Evolutionary conservation across 2,329 filamentous ascomycete genomes (phyloP).

Genomic region (Parastagonospora avenae): DNA sequence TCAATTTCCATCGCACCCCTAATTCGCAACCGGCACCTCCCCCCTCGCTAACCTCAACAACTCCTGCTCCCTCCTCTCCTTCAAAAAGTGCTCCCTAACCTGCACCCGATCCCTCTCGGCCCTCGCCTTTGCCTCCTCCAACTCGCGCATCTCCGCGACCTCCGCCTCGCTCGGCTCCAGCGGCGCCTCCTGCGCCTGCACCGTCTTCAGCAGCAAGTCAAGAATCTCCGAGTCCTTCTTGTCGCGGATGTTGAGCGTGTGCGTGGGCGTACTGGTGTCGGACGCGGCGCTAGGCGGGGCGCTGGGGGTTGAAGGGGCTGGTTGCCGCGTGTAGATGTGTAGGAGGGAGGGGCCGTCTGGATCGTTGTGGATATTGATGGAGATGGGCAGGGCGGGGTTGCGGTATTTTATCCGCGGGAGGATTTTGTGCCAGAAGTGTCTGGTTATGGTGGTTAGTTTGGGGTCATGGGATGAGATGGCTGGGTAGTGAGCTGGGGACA

Average conservation of each 20-base stretch:
- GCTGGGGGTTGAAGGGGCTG: constrained; percentile 15
- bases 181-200: constrained; percentile 57
- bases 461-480: not conserved
- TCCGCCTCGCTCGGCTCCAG: constrained; percentile 67
- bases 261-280: constrained; percentile 45
- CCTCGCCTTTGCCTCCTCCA: constrained; percentile 60
- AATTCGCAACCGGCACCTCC: constrained; percentile 7
- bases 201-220: constrained; percentile 64
- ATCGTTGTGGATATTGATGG: constrained; percentile 69
- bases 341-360: constrained; percentile 46
- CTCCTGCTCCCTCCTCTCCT: constrained; percentile 66
- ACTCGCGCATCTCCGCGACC: constrained; percentile 59
- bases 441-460: constrained; percentile 44
- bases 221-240: constrained; percentile 67
- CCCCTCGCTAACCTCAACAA: constrained; percentile 61
- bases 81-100: constrained; percentile 59
- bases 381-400: constrained; percentile 85
- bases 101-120: constrained; percentile 61
- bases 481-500: too few species aligned
- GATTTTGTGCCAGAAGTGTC: constrained; percentile 86
- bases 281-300: constrained; percentile 26
- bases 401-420: constrained; percentile 91
- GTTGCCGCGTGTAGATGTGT: constrained; percentile 33
- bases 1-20: not conserved
- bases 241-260: constrained; percentile 64